phyloP scores from a whole-genome alignment of 176 grass and related monocot species.

The Eleusine coracana region DNA sequence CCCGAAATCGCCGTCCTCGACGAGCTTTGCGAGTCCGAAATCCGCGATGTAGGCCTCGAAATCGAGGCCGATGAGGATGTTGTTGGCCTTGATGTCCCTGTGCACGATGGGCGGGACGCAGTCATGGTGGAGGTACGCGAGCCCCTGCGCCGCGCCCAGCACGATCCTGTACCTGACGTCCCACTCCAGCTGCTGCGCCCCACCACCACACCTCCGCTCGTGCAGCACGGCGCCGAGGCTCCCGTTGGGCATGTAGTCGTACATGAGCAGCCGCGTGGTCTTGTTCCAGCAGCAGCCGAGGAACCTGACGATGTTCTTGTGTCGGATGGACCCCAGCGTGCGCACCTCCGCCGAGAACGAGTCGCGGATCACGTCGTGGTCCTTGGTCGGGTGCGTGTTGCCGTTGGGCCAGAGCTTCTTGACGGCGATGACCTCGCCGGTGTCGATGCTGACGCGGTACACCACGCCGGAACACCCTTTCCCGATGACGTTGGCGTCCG shows the following conservation, averaged over 20 bases:
- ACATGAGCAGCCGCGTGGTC: constrained; percentile 86
- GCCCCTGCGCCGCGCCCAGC: constrained; percentile 83
- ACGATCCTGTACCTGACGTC: constrained; percentile 83
- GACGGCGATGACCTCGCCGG: constrained; percentile 87
- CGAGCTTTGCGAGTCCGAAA: constrained; percentile 94
- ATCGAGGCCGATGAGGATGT: constrained; percentile 91
- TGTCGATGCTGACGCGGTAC: constrained; percentile 85
- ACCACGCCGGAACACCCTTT: constrained; percentile 93
- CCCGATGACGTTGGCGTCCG: constrained; percentile 89
- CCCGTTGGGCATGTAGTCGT: constrained; percentile 98
- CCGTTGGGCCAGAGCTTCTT: constrained; percentile 96
- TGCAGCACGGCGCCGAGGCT: constrained; percentile 91
- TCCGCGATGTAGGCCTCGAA: constrained; percentile 97
- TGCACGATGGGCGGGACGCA: constrained; percentile 90
- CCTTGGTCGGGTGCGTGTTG: constrained; percentile 25
- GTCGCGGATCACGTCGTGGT: constrained; percentile 56
- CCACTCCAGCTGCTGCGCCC: constrained; percentile 86
- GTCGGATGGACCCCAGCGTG: constrained; percentile 86
- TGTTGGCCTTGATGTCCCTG: constrained; percentile 97
- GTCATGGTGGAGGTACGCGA: constrained; percentile 93
- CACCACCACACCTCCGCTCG: constrained; percentile 58
- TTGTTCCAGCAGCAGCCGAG: constrained; percentile 97
- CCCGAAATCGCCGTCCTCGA: constrained; percentile 81
- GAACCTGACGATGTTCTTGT: constrained; percentile 98
- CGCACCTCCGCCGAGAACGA: constrained; percentile 96